Evolutionary conservation across 148 eudicot species (phyloP).

Genomic region (Talinum fruticosum): DNA sequence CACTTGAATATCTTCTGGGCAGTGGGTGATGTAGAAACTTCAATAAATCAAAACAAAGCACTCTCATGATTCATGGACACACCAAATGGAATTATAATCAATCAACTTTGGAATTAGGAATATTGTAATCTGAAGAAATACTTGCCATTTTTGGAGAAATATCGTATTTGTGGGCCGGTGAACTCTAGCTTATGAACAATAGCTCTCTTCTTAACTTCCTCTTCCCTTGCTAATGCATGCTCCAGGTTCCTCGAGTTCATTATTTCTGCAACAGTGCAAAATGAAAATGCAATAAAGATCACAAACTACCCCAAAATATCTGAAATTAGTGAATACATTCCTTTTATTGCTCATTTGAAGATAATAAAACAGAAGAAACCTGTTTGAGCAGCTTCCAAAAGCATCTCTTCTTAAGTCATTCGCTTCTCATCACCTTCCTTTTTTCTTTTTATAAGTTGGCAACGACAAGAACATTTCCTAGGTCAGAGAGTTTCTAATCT

Average conservation of each 20-base stretch:
- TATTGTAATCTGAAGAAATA: slow-evolving; percentile 7
- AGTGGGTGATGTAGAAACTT: too few relatives aligned
- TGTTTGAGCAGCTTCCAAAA: slow-evolving; percentile 99
- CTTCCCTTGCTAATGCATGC: slow-evolving; percentile 92
- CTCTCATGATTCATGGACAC: background rate
- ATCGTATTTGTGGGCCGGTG: slow-evolving; percentile 86
- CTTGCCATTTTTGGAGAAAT: slow-evolving; percentile 77
- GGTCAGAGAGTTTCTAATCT: background rate
- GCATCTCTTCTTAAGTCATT: slow-evolving; percentile 98
- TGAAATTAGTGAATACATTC: background rate
- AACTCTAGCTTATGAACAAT: slow-evolving; percentile 78
- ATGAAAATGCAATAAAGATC: slow-evolving; percentile 11
- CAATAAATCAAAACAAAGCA: background rate
- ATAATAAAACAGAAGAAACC: slow-evolving; percentile 38
- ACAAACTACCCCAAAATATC: background rate
- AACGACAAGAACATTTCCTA: slow-evolving; percentile 4
- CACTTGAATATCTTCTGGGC: background rate
- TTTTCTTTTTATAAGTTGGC: slow-evolving; percentile 78
- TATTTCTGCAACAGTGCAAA: slow-evolving; percentile 54
- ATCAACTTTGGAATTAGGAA: background rate
- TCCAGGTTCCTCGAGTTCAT: slow-evolving; percentile 92
- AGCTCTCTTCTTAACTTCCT: slow-evolving; percentile 97
- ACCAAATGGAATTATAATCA: background rate
- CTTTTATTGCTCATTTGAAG: background rate
- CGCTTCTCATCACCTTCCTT: slow-evolving; percentile 96